phyloP scores from a whole-genome alignment of 805 yeast species.

The Candida ponderosae region DNA sequence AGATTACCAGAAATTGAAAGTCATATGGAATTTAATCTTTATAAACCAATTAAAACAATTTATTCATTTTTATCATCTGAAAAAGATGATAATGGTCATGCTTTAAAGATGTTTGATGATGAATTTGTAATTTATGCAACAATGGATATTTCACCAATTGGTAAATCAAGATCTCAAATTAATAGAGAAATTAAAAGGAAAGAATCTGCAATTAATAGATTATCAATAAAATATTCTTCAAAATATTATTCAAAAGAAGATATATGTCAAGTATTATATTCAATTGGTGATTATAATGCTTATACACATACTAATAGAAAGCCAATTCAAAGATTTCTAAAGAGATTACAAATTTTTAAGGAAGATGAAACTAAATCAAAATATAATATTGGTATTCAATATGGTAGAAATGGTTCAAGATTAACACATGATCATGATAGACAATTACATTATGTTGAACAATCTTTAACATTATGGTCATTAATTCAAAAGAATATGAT shows the following conservation, averaged over 20 bases:
- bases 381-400: slow-evolving; percentile 52
- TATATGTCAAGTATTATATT: slow-evolving; percentile 63
- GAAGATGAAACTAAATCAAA: slow-evolving; percentile 31
- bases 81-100: slow-evolving; percentile 27
- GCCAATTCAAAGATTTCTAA: slow-evolving; percentile 59
- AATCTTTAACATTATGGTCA: slow-evolving; percentile 70
- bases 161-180: slow-evolving; percentile 44
- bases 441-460: slow-evolving; percentile 69
- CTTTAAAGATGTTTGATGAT: slow-evolving; percentile 45
- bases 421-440: slow-evolving; percentile 66
- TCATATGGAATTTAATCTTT: slow-evolving; percentile 69
- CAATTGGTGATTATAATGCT: slow-evolving; percentile 73
- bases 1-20: slow-evolving; percentile 61
- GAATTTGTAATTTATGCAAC: slow-evolving; percentile 56
- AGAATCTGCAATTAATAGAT: slow-evolving; percentile 58
- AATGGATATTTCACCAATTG: slow-evolving; percentile 54
- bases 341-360: slow-evolving; percentile 40
- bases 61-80: slow-evolving; percentile 34
- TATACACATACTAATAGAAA: slow-evolving; percentile 60
- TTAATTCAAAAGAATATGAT: slow-evolving; percentile 73
- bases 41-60: slow-evolving; percentile 65
- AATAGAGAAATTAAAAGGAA: slow-evolving; percentile 55
- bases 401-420: slow-evolving; percentile 63
- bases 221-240: slow-evolving; percentile 41
- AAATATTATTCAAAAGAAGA: slow-evolving; percentile 47